These are phyloP conservation scores for Pichia sp. DNA, from an alignment of 1,139 yeast species.

Conservation along the genomic window DNA sequence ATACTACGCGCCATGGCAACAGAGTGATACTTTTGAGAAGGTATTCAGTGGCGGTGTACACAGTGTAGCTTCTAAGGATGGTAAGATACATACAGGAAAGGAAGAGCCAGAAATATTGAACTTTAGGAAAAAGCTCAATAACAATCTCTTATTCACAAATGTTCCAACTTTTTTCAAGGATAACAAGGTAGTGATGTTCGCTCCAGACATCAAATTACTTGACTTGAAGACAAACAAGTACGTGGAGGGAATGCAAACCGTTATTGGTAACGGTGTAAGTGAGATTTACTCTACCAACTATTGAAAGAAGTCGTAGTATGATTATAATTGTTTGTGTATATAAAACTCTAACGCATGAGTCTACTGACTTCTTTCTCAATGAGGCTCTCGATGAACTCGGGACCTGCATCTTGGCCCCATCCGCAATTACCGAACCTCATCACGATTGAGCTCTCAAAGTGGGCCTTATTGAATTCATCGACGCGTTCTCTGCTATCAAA, in stretches of 20 bases:
- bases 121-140: neutral
- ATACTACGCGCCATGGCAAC: conserved; percentile 8
- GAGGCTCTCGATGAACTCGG: conserved; percentile 1
- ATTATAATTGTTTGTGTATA: neutral
- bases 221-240: conserved; percentile 9
- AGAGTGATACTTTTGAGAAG: neutral
- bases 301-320: neutral
- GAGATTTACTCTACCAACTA: conserved; percentile 19
- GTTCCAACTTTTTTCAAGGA: conserved; percentile 16
- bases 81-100: neutral
- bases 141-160: conserved; percentile 6
- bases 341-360: neutral
- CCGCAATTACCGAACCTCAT: conserved; percentile 7
- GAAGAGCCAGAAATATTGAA: neutral
- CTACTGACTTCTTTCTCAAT: conserved; percentile 10
- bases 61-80: neutral
- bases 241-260: conserved; percentile 8
- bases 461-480: conserved; percentile 5
- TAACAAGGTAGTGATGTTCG: conserved; percentile 18
- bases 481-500: conserved; percentile 10
- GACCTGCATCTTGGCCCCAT: conserved; percentile 2
- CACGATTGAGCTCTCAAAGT: conserved; percentile 5
- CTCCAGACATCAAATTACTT: conserved; percentile 20
- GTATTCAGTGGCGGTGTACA: conserved; percentile 3
- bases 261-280: conserved; percentile 16